Evolutionary conservation across 805 yeast species (phyloP), one percentile per base, ranked within the genome.

Genomic region (Myxozyma monticola): DNA sequence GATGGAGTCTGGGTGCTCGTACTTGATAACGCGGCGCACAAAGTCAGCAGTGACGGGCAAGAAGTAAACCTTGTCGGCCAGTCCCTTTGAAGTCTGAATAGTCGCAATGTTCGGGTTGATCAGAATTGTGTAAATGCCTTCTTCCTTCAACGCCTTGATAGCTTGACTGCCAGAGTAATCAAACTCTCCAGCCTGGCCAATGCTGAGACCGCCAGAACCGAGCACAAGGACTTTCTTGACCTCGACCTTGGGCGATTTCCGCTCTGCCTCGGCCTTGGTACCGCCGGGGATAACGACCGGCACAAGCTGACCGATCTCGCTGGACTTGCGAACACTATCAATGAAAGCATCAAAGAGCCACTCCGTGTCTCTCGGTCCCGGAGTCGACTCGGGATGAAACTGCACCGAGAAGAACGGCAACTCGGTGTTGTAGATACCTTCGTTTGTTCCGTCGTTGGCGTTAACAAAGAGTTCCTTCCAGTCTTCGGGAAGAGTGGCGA

Each of bases 141-240:
- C 98, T 75, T 93, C 97, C 71, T 88, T 91, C 73, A 93, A 78
- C 40, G 99, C 99, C 73, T 93, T 93, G 73, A 93, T 93, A 52
- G 99, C 99, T 74, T 93, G 99, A 48, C 96, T 88, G 66, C 99
- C 99, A 39, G 97, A 89, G 74, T 93, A 93, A 71, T 93, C 99
- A 66, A 93, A 93, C 74, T 93, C 99, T 72, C 99, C 99, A 58
- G 99, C 99, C 76, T 93, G 99, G 60, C 99, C 99, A 68, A 93
- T 93, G 49, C 96, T 87, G 64, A 93, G 77, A 69, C 99, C 99
- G 76, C 99, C 99, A 45, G 97, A 90, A 65, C 99, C 99, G 65
- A 93, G 79, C 51, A 89, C 91, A 60, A 89, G 79, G 43, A 88
- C 96, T 74, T 93, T 93, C 78, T 89, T 88, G 62, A 84, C 95